phyloP scores from a whole-genome alignment of 1,284 basidiomycete genomes.

The Fomitopsis pinicola region DNA sequence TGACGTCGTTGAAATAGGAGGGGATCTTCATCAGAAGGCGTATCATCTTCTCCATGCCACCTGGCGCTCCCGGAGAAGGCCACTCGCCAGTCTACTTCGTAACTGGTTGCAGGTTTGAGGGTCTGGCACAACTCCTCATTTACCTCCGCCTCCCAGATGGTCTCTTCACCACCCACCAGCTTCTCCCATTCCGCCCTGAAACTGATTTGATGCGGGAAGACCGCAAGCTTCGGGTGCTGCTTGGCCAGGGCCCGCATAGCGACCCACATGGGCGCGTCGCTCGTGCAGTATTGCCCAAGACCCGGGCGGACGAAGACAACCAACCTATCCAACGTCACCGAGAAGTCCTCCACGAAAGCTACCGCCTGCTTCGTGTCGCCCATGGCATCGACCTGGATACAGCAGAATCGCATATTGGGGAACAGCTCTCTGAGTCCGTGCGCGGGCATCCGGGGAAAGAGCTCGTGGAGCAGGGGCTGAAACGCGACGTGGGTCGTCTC shows the following conservation, averaged over 20 bases:
- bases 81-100: background rate
- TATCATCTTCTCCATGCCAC: background rate
- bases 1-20: background rate
- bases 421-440: background rate
- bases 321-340: background rate
- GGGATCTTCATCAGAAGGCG: background rate
- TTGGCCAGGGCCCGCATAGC: background rate
- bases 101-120: background rate
- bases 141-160: background rate
- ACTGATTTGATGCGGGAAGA: background rate
- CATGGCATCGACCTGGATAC: background rate
- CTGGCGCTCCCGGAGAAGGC: background rate
- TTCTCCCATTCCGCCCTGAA: background rate
- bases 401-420: background rate
- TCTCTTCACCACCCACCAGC: background rate
- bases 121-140: background rate
- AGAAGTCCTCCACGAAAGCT: background rate
- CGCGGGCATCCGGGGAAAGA: background rate
- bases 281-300: background rate
- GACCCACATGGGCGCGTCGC: background rate
- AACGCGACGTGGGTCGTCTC: background rate
- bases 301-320: background rate
- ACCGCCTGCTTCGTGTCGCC: background rate
- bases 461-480: background rate
- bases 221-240: background rate